A percentile compares a stretch with the other conserved stretches of the same genome.
Evolutionary conservation across 257 asterid genomes (phyloP).

Genomic region (Craterostigma plantagineum): DNA sequence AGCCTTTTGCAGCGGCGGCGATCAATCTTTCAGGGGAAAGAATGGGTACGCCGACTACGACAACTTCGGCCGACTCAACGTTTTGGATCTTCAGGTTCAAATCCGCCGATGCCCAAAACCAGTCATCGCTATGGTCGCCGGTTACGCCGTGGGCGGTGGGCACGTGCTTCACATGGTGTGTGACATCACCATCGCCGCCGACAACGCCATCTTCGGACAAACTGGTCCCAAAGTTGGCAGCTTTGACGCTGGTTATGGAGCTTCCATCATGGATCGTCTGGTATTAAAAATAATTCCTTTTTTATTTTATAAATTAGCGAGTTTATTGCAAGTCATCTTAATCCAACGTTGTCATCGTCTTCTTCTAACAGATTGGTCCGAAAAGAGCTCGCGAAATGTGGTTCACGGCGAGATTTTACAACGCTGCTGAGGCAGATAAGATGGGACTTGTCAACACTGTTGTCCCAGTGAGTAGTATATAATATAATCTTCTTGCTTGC

Average conservation of each 20-base stretch:
- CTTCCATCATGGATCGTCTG: constrained; percentile 83
- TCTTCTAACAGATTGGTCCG: constrained; percentile 58
- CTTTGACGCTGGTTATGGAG: constrained; percentile 96
- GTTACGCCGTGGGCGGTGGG: constrained; percentile 95
- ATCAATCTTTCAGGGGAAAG: constrained; percentile 72
- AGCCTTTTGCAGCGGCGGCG: constrained; percentile 96
- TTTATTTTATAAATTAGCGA: too few species aligned
- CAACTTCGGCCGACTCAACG: constrained; percentile 76
- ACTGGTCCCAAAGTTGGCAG: constrained; percentile 99
- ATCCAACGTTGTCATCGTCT: neutral
- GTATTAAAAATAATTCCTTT: constrained; percentile 18
- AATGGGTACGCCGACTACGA: constrained; percentile 78
- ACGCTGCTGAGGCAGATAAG: constrained; percentile 72
- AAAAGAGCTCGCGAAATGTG: constrained; percentile 90
- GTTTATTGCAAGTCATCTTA: too few species aligned
- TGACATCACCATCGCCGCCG: constrained; percentile 86
- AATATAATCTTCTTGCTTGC: too few species aligned
- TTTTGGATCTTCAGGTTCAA: constrained; percentile 90
- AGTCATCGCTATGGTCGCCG: constrained; percentile 98
- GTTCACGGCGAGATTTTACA: constrained; percentile 71
- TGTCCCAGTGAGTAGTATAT: constrained; percentile 40
- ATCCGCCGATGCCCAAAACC: constrained; percentile 96
- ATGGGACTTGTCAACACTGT: constrained; percentile 91
- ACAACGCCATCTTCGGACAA: constrained; percentile 88
- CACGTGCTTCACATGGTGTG: constrained; percentile 95